A percentile compares a stretch with the other conserved stretches of the same genome.
Evolutionary conservation across 2,329 filamentous ascomycete genomes (phyloP).

Genomic region (Thielaviopsis cerberus): DNA sequence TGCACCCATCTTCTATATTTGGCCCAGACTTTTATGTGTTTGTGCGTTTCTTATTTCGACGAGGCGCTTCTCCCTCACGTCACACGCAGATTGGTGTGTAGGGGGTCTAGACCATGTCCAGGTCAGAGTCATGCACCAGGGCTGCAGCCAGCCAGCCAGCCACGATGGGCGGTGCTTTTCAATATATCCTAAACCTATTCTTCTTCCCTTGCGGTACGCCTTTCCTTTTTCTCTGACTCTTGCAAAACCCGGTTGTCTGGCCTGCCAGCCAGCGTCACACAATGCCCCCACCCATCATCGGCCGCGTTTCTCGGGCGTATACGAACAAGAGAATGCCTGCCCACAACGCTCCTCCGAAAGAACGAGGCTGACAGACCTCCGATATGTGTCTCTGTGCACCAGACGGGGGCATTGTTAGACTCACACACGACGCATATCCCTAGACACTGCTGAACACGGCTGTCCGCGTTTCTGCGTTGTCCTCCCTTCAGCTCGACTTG

Average conservation of each 20-base stretch:
- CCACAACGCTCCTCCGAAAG: no score
- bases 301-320: neutral
- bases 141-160: neutral
- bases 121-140: no score
- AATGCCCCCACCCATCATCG: neutral
- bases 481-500: neutral
- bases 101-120: neutral
- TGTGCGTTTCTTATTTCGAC: neutral
- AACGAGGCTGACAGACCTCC: no score
- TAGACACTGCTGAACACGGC: neutral
- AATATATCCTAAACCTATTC: neutral
- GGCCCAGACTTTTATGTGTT: neutral
- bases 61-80: neutral
- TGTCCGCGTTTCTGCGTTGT: neutral
- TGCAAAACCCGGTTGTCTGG: neutral
- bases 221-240: neutral
- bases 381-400: no score
- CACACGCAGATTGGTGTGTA: neutral
- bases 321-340: neutral
- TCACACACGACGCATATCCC: no score
- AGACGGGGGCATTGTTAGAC: no score
- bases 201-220: neutral
- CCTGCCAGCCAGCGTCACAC: neutral
- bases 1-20: neutral
- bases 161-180: no score